Base-by-base conservation (phyloP, 768 basidiomycete species). In the Suillus sp. region DNA sequence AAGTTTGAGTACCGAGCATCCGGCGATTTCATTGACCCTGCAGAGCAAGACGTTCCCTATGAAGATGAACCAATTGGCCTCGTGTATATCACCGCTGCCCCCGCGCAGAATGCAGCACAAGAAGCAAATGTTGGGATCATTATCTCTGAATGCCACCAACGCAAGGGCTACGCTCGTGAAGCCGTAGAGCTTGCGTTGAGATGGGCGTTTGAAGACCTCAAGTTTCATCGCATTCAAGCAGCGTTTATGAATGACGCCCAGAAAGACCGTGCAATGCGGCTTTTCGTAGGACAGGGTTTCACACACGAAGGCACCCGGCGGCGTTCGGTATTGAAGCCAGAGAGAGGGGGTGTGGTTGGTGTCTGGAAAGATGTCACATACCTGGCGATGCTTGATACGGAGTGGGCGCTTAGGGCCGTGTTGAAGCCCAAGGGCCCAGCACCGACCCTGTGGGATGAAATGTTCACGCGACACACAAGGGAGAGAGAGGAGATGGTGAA, bases 351-450 rank as follows among this genome's bases (percentile, higher is more conserved):
- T 20, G 64, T 81, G 61, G 77, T 77, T 1, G 60, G 68, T 2
- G 74, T 79, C 53, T 89, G 85, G 85, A 86, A 81, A 65, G 86
- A 89, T 64, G 82, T 84, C 30, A 86, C 84, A 1, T 84, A 84
- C 66, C 73, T 89, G 38, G 86, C 81, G 8, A 78, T 90, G 66
- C 71, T 90, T 59, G 87, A 83, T 53, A 88, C 84, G 0, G 87
- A 89, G 51, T 89, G 86, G 86, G 60, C 75, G 30, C 65, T 84
- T 42, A 78, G 72, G 22, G 60, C 64, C 14, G 71, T 67, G 25
- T 50, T 30, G 4, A 25, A 48, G 1, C 60, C 43, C 25, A 32
- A 9, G 20, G 2, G 10, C 7, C 75, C 80, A 0, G 78, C 80
- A 0, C 69, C 72, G 45, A 79, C 81, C 1, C 69, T 84, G 4